Evolutionary conservation across 257 asterid species (phyloP).

Genomic region (Penstemon eatonii): DNA sequence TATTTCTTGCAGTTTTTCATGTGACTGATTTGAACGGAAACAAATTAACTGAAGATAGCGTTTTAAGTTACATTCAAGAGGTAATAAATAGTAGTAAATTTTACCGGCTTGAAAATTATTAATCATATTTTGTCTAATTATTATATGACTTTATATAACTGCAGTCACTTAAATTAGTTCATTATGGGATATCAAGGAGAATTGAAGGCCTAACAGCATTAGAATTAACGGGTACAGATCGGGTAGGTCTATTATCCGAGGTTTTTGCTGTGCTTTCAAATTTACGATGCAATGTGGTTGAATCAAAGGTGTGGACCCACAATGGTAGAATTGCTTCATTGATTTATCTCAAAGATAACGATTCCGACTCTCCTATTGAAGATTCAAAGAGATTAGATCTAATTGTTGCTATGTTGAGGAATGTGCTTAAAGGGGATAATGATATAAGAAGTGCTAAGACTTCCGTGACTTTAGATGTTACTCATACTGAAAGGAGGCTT

Average conservation of each 20-base stretch:
- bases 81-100: conserved; percentile 34
- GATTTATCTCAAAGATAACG: conserved; percentile 64
- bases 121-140: neutral
- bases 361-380: conserved; percentile 71
- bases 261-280: conserved; percentile 83
- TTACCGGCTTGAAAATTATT: neutral
- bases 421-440: conserved; percentile 83
- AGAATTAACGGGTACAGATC: conserved; percentile 85
- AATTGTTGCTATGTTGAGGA: conserved; percentile 69
- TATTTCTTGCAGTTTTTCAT: conserved; percentile 75
- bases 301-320: conserved; percentile 92
- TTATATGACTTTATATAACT: neutral
- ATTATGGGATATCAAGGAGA: conserved; percentile 55
- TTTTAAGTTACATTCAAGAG: conserved; percentile 84
- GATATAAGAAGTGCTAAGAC: conserved; percentile 80
- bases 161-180: conserved; percentile 87
- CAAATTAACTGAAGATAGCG: conserved; percentile 85
- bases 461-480: conserved; percentile 60
- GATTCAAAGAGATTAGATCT: conserved; percentile 54
- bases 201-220: conserved; percentile 76
- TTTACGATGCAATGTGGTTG: conserved; percentile 68
- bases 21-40: conserved; percentile 90
- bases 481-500: conserved; percentile 92
- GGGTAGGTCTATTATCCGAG: conserved; percentile 86
- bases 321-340: conserved; percentile 85